Conservation (phyloP, 305 asterid genomes). For the Striga hermonthica region DNA sequence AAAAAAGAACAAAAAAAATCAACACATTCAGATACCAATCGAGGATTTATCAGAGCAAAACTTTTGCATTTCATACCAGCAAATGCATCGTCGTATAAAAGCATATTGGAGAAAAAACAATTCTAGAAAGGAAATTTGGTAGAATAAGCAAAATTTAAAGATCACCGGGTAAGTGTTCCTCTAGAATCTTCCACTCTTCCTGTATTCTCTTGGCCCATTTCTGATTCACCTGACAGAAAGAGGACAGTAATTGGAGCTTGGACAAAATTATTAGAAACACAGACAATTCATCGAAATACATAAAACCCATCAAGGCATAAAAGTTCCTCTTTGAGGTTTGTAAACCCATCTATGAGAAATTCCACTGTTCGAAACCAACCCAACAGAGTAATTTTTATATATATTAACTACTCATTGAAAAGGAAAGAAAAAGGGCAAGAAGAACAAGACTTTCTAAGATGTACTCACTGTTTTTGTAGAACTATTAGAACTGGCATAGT, state of each 20-base stretch:
- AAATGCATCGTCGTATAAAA: background rate
- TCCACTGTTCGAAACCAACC: too few species aligned
- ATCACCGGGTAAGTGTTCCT: constrained; percentile 83
- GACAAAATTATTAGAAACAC: too few species aligned
- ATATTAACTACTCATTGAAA: too few species aligned
- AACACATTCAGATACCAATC: too few species aligned
- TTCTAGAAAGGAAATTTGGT: background rate
- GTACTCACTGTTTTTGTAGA: constrained; percentile 46
- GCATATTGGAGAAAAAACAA: background rate
- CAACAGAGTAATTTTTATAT: too few species aligned
- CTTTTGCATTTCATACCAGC: background rate
- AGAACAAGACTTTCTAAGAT: background rate
- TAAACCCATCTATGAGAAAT: too few species aligned
- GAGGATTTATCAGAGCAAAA: background rate
- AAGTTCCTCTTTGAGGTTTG: too few species aligned
- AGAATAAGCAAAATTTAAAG: background rate
- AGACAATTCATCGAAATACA: too few species aligned
- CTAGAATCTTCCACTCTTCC: constrained; percentile 88
- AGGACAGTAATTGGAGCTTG: too few species aligned
- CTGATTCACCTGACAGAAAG: constrained; percentile 10
- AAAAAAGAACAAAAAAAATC: too few species aligned
- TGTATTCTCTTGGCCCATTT: constrained; percentile 81
- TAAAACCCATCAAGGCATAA: too few species aligned
- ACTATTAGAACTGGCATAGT: constrained; percentile 35
- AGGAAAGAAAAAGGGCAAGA: background rate